A percentile compares a stretch with the other conserved stretches of the same genome.
Evolutionary conservation across 257 asterid species (phyloP).

Genomic region (Nemophila menziesii): DNA sequence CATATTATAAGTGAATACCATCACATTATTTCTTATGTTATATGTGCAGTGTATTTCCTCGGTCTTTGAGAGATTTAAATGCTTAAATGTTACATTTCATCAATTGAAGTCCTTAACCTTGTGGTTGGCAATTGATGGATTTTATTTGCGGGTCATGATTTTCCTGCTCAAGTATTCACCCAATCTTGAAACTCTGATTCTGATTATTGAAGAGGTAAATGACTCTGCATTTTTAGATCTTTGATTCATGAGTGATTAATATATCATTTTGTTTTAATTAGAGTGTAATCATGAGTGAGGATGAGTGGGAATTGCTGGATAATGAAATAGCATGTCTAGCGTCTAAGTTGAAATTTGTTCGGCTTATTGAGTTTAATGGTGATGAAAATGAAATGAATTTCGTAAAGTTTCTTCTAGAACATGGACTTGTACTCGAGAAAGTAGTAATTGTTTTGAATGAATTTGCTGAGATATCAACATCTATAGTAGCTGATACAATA

Average conservation of each 20-base stretch:
- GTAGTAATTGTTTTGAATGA: not conserved
- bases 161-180: too few relatives aligned
- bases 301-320: conserved; percentile 2
- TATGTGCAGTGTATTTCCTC: not conserved
- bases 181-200: conserved; percentile 5
- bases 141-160: conserved; percentile 1
- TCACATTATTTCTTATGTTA: not conserved
- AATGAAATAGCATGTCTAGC: conserved; percentile 7
- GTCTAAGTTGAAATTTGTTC: conserved; percentile 5
- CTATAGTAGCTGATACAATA: not conserved
- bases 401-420: conserved; percentile 1
- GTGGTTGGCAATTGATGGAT: not conserved
- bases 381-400: not conserved
- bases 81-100: conserved; percentile 4
- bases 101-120: not conserved
- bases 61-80: not conserved
- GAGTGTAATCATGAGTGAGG: not conserved
- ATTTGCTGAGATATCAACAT: not conserved
- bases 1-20: too few relatives aligned
- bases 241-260: too few relatives aligned
- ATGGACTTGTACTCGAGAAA: conserved; percentile 4
- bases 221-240: too few relatives aligned
- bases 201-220: not conserved
- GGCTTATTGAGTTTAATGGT: conserved; percentile 1
- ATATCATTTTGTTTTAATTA: not conserved